phyloP scores from a whole-genome alignment of 768 basidiomycete genomes.

The Tephrocybe sp. region DNA sequence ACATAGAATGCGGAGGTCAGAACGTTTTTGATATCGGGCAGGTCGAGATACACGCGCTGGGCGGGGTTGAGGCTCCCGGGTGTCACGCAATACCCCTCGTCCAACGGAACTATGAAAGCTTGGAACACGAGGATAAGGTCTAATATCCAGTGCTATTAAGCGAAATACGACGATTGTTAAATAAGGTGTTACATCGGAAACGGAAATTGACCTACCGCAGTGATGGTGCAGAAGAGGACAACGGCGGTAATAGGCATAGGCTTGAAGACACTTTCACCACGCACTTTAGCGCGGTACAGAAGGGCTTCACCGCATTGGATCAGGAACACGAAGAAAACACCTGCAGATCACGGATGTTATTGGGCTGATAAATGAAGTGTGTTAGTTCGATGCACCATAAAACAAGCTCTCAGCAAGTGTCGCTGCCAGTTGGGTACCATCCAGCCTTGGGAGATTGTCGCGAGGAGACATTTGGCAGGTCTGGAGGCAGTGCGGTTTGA shows the following conservation, averaged over 20 bases:
- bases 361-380: not conserved
- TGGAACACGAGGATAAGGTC: constrained; percentile 9
- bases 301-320: constrained; percentile 17
- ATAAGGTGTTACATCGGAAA: not conserved
- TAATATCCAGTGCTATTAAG: not conserved
- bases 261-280: constrained; percentile 15
- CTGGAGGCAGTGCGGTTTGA: not conserved
- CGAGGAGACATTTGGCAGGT: constrained; percentile 16
- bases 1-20: constrained; percentile 12
- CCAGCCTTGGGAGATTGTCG: constrained; percentile 17
- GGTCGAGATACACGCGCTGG: constrained; percentile 12
- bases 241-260: constrained; percentile 20
- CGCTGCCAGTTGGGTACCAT: constrained; percentile 19
- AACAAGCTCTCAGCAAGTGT: constrained; percentile 15
- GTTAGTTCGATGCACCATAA: constrained; percentile 9
- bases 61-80: constrained; percentile 9
- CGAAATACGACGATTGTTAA: not conserved
- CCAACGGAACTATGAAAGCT: constrained; percentile 9
- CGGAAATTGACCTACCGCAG: constrained; percentile 10
- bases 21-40: constrained; percentile 8
- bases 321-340: constrained; percentile 18
- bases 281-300: constrained; percentile 12
- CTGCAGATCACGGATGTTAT: constrained; percentile 1
- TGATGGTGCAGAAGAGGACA: constrained; percentile 18
- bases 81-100: constrained; percentile 8